Evolutionary conservation across 129 eudicot genomes (phyloP), one percentile per base, ranked within the genome.

Genomic region (Kitagawia praeruptora): DNA sequence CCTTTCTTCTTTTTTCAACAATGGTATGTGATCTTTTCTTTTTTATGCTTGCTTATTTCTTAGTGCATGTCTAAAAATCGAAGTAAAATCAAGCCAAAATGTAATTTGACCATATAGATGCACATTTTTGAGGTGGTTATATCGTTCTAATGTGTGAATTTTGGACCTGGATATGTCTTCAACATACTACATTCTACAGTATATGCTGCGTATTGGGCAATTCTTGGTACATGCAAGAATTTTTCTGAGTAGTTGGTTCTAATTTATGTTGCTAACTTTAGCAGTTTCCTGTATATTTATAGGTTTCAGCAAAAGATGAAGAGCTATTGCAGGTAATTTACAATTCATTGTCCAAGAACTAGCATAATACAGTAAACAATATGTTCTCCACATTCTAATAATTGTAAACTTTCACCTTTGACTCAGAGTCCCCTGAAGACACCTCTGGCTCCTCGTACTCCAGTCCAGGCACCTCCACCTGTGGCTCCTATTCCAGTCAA

Each of bases 231-330:
- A 14, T 48, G 19, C 54, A 48, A 48, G 3, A 47, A 48, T 19
- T 9, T 54, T 19, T 21, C 8, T 15, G 27, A 1, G 6, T 54
- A 51, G n/a, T 19, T 54, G 3, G 6, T 54, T 21, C 63, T 16
- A 19, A 6, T 54, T 6, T 54, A 6, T 54, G 63, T 51, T 51
- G 1, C 58, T 51, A 49, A 49, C 54, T 49, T 12, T 15, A 54
- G 3, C 2, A 54, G 3, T 16, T 54, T 21, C 27, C 27, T 54
- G 5, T 53, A 1, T 53, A 5, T 53, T 53, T 46, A 4, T 11
- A 74, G 77, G 56, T 74, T 44, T 74, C 56, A n/a, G 27, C 56
- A 74, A 6, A 74, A 74, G 34, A 45, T 74, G 56, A 74, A 9
- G 77, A 74, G 37, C 77, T 42, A 2, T 54, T 44, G 37, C 56